phyloP scores from a whole-genome alignment of 495 filamentous ascomycete genomes.

The Neurospora intermedia region DNA sequence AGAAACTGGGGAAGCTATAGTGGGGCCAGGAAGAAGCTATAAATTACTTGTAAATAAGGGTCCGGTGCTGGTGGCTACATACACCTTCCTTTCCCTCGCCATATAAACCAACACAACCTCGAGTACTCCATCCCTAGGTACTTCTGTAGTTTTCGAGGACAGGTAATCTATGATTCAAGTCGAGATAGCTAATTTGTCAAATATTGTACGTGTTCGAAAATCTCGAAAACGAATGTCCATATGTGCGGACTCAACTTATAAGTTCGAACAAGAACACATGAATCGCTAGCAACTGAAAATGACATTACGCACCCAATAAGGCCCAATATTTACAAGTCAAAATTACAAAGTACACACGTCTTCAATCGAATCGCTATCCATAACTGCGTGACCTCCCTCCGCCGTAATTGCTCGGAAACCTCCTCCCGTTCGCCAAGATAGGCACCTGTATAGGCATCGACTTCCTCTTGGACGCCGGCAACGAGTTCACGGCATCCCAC shows the following conservation, averaged over 20 bases:
- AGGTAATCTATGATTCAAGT: no score
- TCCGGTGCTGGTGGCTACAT: no score
- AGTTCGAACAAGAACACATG: not conserved
- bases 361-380: conserved; percentile 7
- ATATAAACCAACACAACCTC: not conserved
- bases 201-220: no score
- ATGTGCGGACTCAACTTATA: no score
- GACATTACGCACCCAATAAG: not conserved
- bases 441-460: conserved; percentile 14
- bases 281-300: not conserved
- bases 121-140: no score
- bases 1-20: not conserved
- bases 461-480: conserved; percentile 42
- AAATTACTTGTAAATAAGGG: no score
- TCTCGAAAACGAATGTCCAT: no score
- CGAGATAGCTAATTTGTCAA: no score
- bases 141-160: no score
- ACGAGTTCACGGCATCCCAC: conserved; percentile 54
- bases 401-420: conserved; percentile 11
- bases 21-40: not conserved
- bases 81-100: not conserved
- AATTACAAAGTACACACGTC: not conserved
- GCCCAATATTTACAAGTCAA: not conserved
- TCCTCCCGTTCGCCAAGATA: conserved; percentile 16
- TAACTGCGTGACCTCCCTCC: conserved; percentile 17